A percentile compares a stretch with the other conserved stretches of the same genome.
Evolutionary conservation across 345 rosid species (phyloP).

Genomic region (Eucalyptus sp.): DNA sequence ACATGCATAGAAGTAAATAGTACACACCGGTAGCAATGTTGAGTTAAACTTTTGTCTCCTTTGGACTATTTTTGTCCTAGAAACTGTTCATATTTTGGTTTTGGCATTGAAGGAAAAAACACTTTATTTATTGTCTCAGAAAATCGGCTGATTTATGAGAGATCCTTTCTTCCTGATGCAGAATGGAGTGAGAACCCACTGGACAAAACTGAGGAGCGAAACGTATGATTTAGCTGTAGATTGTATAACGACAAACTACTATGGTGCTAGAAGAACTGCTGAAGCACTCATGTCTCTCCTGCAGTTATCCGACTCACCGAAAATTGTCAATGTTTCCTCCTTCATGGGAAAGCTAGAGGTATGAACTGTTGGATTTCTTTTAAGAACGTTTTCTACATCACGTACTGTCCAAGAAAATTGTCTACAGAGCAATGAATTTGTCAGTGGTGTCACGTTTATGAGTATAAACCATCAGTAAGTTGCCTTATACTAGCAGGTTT

Average conservation of each 20-base stretch:
- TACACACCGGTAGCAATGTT: neutral
- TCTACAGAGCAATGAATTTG: neutral
- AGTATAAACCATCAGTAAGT: neutral
- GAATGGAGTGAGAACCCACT: conserved; percentile 1
- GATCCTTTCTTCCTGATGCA: neutral
- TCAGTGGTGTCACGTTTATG: neutral
- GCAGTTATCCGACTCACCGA: conserved; percentile 17
- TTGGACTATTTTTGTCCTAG: neutral
- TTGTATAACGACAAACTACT: conserved; percentile 7
- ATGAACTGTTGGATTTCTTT: neutral
- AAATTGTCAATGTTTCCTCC: conserved; percentile 18
- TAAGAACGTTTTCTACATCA: neutral
- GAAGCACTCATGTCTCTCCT: conserved; percentile 6
- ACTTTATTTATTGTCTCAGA: neutral
- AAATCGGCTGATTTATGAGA: neutral
- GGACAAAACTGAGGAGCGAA: neutral
- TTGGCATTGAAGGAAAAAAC: no score
- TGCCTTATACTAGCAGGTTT: neutral
- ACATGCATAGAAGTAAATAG: neutral
- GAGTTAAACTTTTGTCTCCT: neutral
- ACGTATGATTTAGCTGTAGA: conserved; percentile 4
- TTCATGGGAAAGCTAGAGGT: conserved; percentile 7
- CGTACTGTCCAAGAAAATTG: neutral
- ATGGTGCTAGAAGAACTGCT: conserved; percentile 6
- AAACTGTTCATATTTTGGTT: neutral